Evolutionary conservation across 768 basidiomycete species (phyloP).

Genomic region (Macrolepiota albuminosa): DNA sequence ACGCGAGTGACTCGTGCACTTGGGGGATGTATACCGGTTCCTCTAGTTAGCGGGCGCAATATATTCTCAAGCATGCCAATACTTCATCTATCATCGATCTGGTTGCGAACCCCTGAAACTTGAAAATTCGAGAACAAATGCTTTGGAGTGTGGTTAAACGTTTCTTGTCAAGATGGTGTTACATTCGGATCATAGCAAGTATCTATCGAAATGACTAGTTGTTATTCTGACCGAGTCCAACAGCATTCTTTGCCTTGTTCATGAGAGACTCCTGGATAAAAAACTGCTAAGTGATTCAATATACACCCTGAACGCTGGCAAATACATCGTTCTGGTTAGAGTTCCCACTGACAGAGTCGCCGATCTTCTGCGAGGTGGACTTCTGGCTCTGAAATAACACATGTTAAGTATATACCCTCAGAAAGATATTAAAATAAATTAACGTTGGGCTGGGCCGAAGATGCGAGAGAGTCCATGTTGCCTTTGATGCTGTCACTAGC

Average conservation of each 20-base stretch:
- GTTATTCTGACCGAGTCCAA: constrained; percentile 33
- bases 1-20: too few relatives aligned
- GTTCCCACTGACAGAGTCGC: constrained; percentile 45
- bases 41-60: too few relatives aligned
- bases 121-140: too few relatives aligned
- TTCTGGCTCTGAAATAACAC: constrained; percentile 39
- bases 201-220: not conserved
- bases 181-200: not conserved
- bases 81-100: too few relatives aligned
- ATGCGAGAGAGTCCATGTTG: constrained; percentile 40
- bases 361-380: constrained; percentile 41
- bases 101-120: too few relatives aligned
- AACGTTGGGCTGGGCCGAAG: constrained; percentile 46
- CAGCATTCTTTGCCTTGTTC: constrained; percentile 48
- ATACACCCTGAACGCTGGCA: too few relatives aligned
- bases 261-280: constrained; percentile 33
- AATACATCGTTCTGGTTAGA: constrained; percentile 40
- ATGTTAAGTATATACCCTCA: not conserved
- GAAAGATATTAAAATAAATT: constrained; percentile 4
- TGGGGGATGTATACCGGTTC: too few relatives aligned
- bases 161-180: not conserved
- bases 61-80: too few relatives aligned
- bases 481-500: constrained; percentile 45
- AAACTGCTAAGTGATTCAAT: too few relatives aligned
- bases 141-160: too few relatives aligned